Base-by-base conservation (phyloP, 2,329 filamentous ascomycete species). In the Aspergillus ruber region DNA sequence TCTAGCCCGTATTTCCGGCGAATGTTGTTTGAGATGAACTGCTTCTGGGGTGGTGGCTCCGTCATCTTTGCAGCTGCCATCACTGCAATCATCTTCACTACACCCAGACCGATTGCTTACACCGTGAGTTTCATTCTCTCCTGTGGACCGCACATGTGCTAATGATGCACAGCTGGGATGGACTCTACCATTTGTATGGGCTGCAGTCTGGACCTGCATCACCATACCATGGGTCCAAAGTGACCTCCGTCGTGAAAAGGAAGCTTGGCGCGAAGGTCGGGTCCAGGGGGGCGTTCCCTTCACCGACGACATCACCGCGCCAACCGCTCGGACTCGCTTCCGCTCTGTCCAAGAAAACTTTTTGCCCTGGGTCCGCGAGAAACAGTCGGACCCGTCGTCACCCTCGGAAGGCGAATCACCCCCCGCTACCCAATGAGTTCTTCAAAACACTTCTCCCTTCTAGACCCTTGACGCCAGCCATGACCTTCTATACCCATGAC, bases 1-100 rank as follows among this genome's bases (percentile, higher is more conserved):
- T 74, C 74, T 3, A 82, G 78, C 48, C 72, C 72, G 46, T 70
- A 72, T 45, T 82, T 82, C 56, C 68, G 78, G 40, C 67, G 67
- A 23, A 75, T 81, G 71, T 68, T 82, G 4, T 73, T 73, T 44
- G 68, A 73, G 44, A 70, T 80, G 62, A 80, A 80, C 50, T 74
- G 75, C 54, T 80, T 81, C 56, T 82, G 79, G 79, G 77, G 72
- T 1, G 70, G 75, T 10, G 77, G 77, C 1, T 70, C 73, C 1
- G 60, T 79, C n/a, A 44, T 76, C 5, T 67, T 67, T 38, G 76
- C 75, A 1, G 66, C 70, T 4, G 71, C 67, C 15, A 71, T 74
- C 13, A 71, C 77, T 9, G 71, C 69, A 0, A 66, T 78, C 2
- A 61, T 79, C 35, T 77, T 77, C 58, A 75, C 73, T 0, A 69